Evolutionary conservation across 805 yeast genomes (phyloP).

Genomic region (Lachancea thermotolerans): DNA sequence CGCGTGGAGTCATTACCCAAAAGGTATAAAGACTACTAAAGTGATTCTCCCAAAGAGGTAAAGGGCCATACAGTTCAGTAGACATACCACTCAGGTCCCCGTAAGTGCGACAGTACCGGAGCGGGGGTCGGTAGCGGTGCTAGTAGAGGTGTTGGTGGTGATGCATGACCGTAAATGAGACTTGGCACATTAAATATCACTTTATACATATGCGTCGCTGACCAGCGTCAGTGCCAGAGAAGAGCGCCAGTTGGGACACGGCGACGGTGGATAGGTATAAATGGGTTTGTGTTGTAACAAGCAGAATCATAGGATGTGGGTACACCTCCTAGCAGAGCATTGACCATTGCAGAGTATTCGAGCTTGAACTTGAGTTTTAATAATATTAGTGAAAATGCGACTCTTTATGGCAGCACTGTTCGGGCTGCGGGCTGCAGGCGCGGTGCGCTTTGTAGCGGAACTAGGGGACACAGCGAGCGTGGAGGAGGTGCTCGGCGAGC

Average conservation of each 20-base stretch:
- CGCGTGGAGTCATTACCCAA: no score
- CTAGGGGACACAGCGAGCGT: background rate
- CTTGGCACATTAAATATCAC: background rate
- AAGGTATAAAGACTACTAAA: no score
- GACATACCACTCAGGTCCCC: no score
- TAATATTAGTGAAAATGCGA: background rate
- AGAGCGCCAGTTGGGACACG: no score
- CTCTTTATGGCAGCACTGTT: background rate
- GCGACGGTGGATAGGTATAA: no score
- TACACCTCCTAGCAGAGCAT: no score
- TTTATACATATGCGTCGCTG: background rate
- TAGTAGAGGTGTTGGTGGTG: background rate
- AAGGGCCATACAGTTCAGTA: no score
- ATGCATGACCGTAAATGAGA: background rate
- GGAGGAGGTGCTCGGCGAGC: slow-evolving; percentile 1
- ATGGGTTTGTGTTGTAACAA: no score
- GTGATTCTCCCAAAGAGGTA: no score
- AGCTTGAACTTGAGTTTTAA: background rate
- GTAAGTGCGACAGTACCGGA: no score
- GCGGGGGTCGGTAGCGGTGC: background rate
- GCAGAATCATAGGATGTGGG: no score
- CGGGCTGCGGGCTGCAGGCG: background rate
- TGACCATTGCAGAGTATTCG: no score
- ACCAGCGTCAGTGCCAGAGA: slow-evolving; percentile 3
- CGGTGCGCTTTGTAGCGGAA: slow-evolving; percentile 2